These are phyloP conservation scores for Ophiosphaerella narmari DNA, from an alignment of 2,329 filamentous ascomycete genomes.

Conservation along the genomic window DNA sequence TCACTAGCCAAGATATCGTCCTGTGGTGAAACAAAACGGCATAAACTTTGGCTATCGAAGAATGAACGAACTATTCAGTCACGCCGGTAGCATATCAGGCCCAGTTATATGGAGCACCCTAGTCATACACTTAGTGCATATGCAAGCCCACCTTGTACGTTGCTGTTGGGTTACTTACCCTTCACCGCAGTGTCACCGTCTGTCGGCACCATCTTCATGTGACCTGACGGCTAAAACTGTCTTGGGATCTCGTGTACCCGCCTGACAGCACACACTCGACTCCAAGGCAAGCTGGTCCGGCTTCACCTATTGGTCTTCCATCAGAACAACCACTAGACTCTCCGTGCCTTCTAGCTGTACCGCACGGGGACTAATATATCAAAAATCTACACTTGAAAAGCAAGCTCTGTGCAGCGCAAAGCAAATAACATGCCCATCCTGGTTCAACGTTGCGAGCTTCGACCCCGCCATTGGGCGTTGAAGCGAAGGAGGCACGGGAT, in stretches of 20 bases:
- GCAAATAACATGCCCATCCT: background rate
- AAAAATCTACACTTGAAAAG: too few species aligned
- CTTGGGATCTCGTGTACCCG: background rate
- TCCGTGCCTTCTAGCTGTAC: too few species aligned
- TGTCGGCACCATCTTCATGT: conserved; percentile 7
- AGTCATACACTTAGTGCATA: conserved; percentile 4
- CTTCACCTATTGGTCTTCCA: background rate
- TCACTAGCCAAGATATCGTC: too few species aligned
- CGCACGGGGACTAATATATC: too few species aligned
- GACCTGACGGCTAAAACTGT: background rate
- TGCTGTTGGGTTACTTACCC: conserved; percentile 12
- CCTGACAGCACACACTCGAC: too few species aligned
- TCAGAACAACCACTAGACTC: too few species aligned
- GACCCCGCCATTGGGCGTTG: background rate
- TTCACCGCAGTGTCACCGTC: conserved; percentile 18
- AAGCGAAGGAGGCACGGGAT: conserved; percentile 1
- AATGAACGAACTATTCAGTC: background rate
- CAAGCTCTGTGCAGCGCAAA: background rate
- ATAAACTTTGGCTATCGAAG: conserved; percentile 7
- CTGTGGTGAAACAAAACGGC: too few species aligned
- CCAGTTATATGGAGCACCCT: conserved; percentile 13
- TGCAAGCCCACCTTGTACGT: conserved; percentile 15
- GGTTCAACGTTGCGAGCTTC: background rate
- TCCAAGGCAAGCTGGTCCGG: background rate
- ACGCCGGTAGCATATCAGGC: conserved; percentile 1